Percentiles rank a stretch among this genome's conserved stretches.
These are phyloP conservation scores for Tolypocladium inflatum DNA, from an alignment of 2,329 filamentous ascomycete species.

Conservation along the genomic window DNA sequence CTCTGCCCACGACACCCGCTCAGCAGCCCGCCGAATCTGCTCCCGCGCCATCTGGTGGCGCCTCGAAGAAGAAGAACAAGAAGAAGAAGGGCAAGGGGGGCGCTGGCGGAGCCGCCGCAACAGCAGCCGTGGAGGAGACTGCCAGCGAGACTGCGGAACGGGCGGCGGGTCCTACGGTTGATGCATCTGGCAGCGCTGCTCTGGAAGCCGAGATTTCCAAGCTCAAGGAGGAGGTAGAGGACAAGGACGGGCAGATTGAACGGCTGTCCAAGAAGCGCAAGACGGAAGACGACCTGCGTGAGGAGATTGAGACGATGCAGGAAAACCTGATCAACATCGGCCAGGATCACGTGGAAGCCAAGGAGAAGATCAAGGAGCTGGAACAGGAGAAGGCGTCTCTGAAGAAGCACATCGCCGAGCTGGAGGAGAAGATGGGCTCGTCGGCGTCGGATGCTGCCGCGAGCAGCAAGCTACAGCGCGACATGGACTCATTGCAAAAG, in stretches of 20 bases:
- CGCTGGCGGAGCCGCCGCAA: constrained; percentile 30
- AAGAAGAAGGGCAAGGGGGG: constrained; percentile 82
- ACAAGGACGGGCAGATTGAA: constrained; percentile 66
- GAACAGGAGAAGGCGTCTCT: constrained; percentile 59
- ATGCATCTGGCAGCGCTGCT: constrained; percentile 21
- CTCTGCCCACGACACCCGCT: constrained; percentile 11
- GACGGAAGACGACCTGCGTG: constrained; percentile 68
- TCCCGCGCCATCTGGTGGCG: constrained; percentile 12
- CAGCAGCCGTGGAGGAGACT: constrained; percentile 12
- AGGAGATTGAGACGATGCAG: constrained; percentile 77
- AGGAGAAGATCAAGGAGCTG: constrained; percentile 65
- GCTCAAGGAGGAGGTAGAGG: constrained; percentile 43
- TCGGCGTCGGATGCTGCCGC: constrained; percentile 26
- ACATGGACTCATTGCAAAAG: constrained; percentile 45
- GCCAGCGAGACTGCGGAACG: constrained; percentile 23
- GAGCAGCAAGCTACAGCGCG: constrained; percentile 46
- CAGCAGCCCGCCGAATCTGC: constrained; percentile 13
- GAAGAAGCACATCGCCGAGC: constrained; percentile 48
- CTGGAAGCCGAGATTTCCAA: constrained; percentile 39
- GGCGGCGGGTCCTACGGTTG: constrained; percentile 3
- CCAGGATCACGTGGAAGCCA: constrained; percentile 74
- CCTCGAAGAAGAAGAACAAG: constrained; percentile 59
- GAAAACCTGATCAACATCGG: constrained; percentile 74
- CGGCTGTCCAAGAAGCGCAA: constrained; percentile 59
- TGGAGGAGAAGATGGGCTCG: constrained; percentile 60